These are phyloP conservation scores for Paracoccidioides brasiliensis DNA, from an alignment of 2,329 filamentous ascomycete genomes.

Conservation along the genomic window DNA sequence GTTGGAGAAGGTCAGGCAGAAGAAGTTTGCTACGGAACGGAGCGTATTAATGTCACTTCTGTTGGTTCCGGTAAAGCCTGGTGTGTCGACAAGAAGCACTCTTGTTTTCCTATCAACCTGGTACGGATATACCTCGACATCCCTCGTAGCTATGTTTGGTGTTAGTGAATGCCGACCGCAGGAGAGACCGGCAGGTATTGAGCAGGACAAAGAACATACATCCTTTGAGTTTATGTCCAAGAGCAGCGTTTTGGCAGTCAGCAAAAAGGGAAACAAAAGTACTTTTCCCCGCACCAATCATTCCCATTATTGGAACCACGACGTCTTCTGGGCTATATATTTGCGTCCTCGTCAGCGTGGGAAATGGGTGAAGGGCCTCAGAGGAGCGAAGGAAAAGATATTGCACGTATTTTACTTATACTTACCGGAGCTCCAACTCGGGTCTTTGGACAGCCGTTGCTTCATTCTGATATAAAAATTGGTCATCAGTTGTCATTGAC, in stretches of 20 bases:
- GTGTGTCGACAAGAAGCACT: slow-evolving; percentile 10
- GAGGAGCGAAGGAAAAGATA: background rate
- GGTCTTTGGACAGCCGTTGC: background rate
- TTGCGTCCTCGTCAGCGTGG: background rate
- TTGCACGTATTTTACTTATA: too few relatives aligned
- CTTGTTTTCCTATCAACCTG: background rate
- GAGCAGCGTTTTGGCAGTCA: background rate
- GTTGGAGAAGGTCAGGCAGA: slow-evolving; percentile 1
- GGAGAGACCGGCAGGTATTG: background rate
- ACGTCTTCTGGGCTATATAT: background rate
- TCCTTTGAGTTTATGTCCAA: slow-evolving; percentile 5
- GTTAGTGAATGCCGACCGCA: background rate
- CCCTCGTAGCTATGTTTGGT: background rate
- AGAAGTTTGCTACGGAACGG: slow-evolving; percentile 5
- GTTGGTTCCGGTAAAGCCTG: slow-evolving; percentile 10
- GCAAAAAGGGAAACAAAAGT: slow-evolving; percentile 6
- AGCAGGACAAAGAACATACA: background rate
- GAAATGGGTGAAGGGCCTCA: too few relatives aligned
- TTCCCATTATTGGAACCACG: slow-evolving; percentile 8
- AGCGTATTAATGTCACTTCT: slow-evolving; percentile 6
- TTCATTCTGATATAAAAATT: background rate
- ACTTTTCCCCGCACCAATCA: slow-evolving; percentile 9
- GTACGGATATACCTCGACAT: background rate
- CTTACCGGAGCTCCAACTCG: background rate
- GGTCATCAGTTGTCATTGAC: background rate